Evolutionary conservation across 257 asterid species (phyloP).

Genomic region (Primulina eburnea): DNA sequence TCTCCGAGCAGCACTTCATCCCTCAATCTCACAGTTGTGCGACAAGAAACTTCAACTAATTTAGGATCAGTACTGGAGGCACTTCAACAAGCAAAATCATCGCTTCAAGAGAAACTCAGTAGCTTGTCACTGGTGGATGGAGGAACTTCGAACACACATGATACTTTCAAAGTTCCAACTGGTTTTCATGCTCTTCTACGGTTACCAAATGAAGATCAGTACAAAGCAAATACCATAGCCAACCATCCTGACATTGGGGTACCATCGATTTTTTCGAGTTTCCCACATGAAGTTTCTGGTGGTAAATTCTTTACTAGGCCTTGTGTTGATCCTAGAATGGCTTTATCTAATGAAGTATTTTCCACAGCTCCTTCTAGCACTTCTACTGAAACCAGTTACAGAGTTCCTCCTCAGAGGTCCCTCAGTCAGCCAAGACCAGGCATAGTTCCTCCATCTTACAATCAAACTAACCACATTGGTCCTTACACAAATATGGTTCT

Average conservation of each 20-base stretch:
- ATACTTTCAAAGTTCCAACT: constrained; percentile 39
- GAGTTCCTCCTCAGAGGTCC: constrained; percentile 29
- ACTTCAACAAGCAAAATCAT: constrained; percentile 61
- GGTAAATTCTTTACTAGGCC: constrained; percentile 30
- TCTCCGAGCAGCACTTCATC: constrained; percentile 30
- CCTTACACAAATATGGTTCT: constrained; percentile 29
- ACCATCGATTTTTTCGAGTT: constrained; percentile 24
- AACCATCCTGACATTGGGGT: constrained; percentile 14
- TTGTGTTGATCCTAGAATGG: constrained; percentile 32
- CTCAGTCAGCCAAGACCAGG: constrained; percentile 31
- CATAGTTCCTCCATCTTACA: constrained; percentile 31
- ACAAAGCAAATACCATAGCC: constrained; percentile 28
- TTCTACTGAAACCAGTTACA: constrained; percentile 26
- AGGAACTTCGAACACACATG: constrained; percentile 18
- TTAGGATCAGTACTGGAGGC: constrained; percentile 64
- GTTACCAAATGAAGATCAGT: constrained; percentile 59
- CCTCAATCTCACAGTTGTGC: constrained; percentile 46
- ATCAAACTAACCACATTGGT: constrained; percentile 29
- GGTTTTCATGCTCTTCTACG: constrained; percentile 60
- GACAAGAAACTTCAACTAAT: constrained; percentile 38
- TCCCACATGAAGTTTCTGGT: constrained; percentile 28
- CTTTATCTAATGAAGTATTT: constrained; percentile 23
- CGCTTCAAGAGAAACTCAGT: constrained; percentile 50
- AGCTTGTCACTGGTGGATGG: constrained; percentile 22
- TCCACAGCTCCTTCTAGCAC: constrained; percentile 25